phyloP scores from a whole-genome alignment of 805 yeast species.

The Cyberlindnera xishuangbannaensis region DNA sequence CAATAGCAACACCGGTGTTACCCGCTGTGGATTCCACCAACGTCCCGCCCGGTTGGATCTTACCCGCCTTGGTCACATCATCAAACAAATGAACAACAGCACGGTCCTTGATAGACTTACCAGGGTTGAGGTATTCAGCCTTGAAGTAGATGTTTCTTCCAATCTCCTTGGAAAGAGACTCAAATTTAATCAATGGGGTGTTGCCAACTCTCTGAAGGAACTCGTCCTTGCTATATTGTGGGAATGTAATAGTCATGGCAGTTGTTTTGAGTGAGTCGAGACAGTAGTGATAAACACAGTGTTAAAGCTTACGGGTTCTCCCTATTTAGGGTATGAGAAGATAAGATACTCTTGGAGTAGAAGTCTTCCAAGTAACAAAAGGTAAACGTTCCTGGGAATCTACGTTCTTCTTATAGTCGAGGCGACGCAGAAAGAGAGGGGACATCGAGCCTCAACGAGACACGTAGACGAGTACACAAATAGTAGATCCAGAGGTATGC shows the following conservation, averaged over 20 bases:
- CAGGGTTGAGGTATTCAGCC: conserved; percentile 69
- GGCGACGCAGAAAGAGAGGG: no score
- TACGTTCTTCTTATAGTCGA: no score
- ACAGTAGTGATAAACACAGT: no score
- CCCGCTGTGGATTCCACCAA: conserved; percentile 84
- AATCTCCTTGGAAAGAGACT: conserved; percentile 52
- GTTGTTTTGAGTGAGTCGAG: no score
- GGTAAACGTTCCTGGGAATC: no score
- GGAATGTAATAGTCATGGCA: conserved; percentile 12
- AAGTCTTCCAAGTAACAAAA: no score
- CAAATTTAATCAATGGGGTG: conserved; percentile 64
- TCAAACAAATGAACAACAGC: conserved; percentile 67
- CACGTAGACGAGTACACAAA: no score
- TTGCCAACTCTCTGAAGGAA: conserved; percentile 44
- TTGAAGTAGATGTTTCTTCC: conserved; percentile 74
- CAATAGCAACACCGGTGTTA: conserved; percentile 78
- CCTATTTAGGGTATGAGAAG: no score
- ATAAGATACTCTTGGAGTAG: no score
- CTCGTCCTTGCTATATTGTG: conserved; percentile 16
- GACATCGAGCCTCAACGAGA: no score
- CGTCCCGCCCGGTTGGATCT: conserved; percentile 34
- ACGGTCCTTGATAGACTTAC: conserved; percentile 80
- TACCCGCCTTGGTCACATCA: conserved; percentile 40
- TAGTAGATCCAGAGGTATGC: no score
- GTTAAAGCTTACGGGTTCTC: no score